Evolutionary conservation across 495 filamentous ascomycete species (phyloP), one percentile per base, ranked within the genome.

Genomic region (Coniosporium apollinis): DNA sequence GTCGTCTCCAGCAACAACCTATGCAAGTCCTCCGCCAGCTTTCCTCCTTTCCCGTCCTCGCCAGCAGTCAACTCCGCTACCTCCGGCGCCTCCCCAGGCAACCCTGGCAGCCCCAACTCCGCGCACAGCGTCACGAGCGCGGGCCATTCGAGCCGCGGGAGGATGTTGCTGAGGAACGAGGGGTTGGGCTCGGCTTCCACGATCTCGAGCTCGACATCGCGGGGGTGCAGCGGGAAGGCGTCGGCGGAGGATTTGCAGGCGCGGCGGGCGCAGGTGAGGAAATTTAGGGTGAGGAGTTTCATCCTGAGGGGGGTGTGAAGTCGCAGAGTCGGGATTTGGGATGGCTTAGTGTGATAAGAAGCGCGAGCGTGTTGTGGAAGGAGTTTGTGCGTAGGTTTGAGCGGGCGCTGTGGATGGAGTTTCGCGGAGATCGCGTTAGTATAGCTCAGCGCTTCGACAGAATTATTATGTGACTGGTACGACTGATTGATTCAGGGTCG

Each of bases 211-310:
- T 93, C 86, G 34, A 80, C 86, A 42, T 94, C 85, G 34, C 72
- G 71, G 32, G 87, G 86, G 54, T 94, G 91, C 15, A 96, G 65
- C 0, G 91, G 86, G 48, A 92, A 94, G 7, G 85, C 78, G 22
- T 64, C 56, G 7, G 74, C 55, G 6, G 70, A 70, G 36, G 74
- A 61, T 58, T 93, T 93, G 76, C 89, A 99, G 22, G 79, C 58
- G 59, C 92, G 93, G 47, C 92, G 77, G 15, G 89, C 86, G 67
- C 89, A 99, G 40, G 83, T 86, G 48, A 99, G 67, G 57, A 96
- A 99, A 59, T 96, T 96, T 46, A 87, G 78, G 31, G 86, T 96
- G 30, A 99, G 71, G 41, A 99, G 62, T 58, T 96, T 99, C 89
- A 99, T 94, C 36, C 8, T 13, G 7, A 13, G 24, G 24, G 24